A percentile compares a stretch with the other conserved stretches of the same genome.
Evolutionary conservation across 2,329 filamentous ascomycete genomes (phyloP).

Genomic region (Exophiala sideris): DNA sequence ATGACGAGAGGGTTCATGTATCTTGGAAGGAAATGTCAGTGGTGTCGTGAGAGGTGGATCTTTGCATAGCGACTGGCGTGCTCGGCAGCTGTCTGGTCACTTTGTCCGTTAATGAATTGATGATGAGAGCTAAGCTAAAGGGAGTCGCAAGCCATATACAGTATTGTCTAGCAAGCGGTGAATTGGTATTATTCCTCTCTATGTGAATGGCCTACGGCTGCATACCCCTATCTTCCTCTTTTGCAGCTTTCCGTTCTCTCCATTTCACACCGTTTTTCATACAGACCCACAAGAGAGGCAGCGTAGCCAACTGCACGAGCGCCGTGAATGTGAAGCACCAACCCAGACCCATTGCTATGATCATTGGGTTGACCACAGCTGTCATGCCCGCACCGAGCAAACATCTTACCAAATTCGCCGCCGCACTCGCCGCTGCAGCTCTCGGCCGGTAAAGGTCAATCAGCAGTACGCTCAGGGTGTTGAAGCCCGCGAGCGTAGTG

Average conservation of each 20-base stretch:
- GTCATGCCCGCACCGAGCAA: conserved; percentile 36
- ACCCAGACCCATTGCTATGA: conserved; percentile 15
- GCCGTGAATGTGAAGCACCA: conserved; percentile 16
- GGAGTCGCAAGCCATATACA: too few species aligned
- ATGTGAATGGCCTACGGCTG: too few species aligned
- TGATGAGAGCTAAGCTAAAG: too few species aligned
- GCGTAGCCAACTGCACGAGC: not conserved
- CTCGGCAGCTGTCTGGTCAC: too few species aligned
- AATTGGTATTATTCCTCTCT: not conserved
- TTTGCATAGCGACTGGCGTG: not conserved
- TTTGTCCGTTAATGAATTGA: too few species aligned
- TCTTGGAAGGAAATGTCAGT: not conserved
- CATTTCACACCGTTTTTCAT: conserved; percentile 1
- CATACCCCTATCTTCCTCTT: not conserved
- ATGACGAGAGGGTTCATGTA: not conserved
- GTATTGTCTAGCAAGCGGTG: not conserved
- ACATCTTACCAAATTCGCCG: conserved; percentile 35
- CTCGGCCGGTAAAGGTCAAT: conserved; percentile 21
- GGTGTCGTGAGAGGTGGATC: too few species aligned
- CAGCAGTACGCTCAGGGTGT: conserved; percentile 16
- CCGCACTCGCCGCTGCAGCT: conserved; percentile 34
- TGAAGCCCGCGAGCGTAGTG: conserved; percentile 9
- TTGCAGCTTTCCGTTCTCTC: conserved; percentile 1
- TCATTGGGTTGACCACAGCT: conserved; percentile 28
- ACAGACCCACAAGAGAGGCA: conserved; percentile 4